Base-by-base conservation (phyloP, 2,329 filamentous ascomycete species). In the Xylaria sp. region DNA sequence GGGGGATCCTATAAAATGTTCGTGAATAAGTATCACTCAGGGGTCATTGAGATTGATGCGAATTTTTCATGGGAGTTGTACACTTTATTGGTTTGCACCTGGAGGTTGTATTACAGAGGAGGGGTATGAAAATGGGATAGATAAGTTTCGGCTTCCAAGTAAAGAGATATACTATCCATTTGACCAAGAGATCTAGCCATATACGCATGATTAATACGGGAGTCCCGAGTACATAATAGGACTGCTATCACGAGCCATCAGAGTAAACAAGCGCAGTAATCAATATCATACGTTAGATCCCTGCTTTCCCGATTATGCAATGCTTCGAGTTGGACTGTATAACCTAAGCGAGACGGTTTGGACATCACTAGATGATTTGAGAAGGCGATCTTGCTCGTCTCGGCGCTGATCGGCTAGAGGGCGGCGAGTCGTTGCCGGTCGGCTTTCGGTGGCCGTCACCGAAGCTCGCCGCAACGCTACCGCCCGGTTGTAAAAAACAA, bases 371-470 rank as follows among this genome's bases (percentile, higher is more conserved):
- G 44, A 61, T 39, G 49, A 61, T 61, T 61, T 65, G 63, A 51
- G 38, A 60, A 65, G 36, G 50, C 45, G 57, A 22, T n/a, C 31
- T 61, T 50, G 33, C 57, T 61, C n/a, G 36, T 33, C 27, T 63
- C 63, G 63, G 63, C 4, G 58, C 33, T 44, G 51, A n/a, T 66
- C 63, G 36, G 45, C 11, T 27, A 55, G 36, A 22, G 22, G 27
- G 51, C 53, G 63, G 45, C 22, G 54, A 47, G 33, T 22, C 39
- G 10, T 17, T 7, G 17, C 56, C 50, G 58, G 38, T 58, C 63
- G 63, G 63, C 38, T 51, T 58, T 66, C 63, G 63, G 63, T 51
- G 27, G 58, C 63, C 63, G 63, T 49, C 47, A 51, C 63, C 63
- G 63, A 65, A 65, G 38, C 38, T 33, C 36, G 51, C 58, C 17